Evolutionary conservation across 225 moss, liverwort and hornwort genomes (phyloP).

Genomic region (Bryum argenteum): DNA sequence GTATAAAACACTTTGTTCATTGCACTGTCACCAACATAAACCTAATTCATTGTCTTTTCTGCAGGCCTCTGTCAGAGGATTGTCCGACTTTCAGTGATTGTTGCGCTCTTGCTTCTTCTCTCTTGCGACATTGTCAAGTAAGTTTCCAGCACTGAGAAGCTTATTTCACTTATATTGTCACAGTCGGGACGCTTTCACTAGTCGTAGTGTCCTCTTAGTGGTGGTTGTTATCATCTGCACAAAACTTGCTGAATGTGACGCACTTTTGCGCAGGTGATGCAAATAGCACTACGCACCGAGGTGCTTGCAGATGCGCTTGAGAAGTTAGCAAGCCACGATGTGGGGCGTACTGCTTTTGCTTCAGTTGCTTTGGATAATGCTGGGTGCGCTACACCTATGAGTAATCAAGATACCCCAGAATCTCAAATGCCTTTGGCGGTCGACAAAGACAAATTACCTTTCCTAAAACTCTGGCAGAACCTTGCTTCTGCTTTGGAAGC

Average conservation of each 20-base stretch:
- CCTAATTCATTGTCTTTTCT: slow-evolving; percentile 29
- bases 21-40: not conserved
- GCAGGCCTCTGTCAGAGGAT: slow-evolving; percentile 75
- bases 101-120: slow-evolving; percentile 67
- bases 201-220: slow-evolving; percentile 4
- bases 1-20: slow-evolving; percentile 15
- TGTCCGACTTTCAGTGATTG: slow-evolving; percentile 77
- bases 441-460: slow-evolving; percentile 52
- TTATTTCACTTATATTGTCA: slow-evolving; percentile 21
- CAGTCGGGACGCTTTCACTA: slow-evolving; percentile 15
- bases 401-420: slow-evolving; percentile 40
- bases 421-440: slow-evolving; percentile 24
- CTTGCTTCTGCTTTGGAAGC: slow-evolving; percentile 49
- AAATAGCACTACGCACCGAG: slow-evolving; percentile 64
- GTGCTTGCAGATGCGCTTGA: slow-evolving; percentile 68
- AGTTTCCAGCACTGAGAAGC: slow-evolving; percentile 21
- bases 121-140: slow-evolving; percentile 73
- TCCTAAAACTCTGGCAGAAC: slow-evolving; percentile 72
- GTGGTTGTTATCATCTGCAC: slow-evolving; percentile 13
- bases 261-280: slow-evolving; percentile 57
- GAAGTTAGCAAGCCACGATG: slow-evolving; percentile 76
- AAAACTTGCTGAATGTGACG: slow-evolving; percentile 17
- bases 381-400: slow-evolving; percentile 30
- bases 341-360: slow-evolving; percentile 83
- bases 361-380: slow-evolving; percentile 50